These are phyloP conservation scores for Leccinellum albellum DNA, from an alignment of 768 basidiomycete species.

Conservation along the genomic window DNA sequence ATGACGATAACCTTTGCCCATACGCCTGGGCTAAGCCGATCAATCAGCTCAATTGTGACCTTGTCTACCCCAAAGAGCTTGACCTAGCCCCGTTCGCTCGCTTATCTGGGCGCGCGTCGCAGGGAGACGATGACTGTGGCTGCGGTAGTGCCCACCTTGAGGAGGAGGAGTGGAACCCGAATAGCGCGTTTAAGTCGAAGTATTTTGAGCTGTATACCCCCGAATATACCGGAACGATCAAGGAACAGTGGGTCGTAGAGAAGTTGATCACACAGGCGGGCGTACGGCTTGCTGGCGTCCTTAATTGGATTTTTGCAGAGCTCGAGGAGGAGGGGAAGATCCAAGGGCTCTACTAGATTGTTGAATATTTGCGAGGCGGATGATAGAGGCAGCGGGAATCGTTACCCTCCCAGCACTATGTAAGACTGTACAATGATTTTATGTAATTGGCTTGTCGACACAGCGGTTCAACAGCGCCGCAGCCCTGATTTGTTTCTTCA, in stretches of 20 bases:
- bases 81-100: constrained; percentile 32
- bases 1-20: constrained; percentile 67
- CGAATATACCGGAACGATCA: constrained; percentile 69
- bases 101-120: constrained; percentile 30
- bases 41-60: constrained; percentile 75
- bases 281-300: constrained; percentile 73
- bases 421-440: too few relatives aligned
- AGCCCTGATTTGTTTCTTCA: too few relatives aligned
- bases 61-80: constrained; percentile 75
- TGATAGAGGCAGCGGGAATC: too few relatives aligned
- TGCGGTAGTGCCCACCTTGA: not conserved
- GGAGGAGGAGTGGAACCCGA: not conserved
- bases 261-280: constrained; percentile 80
- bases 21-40: constrained; percentile 73
- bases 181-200: not conserved
- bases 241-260: constrained; percentile 69
- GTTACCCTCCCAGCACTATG: too few relatives aligned
- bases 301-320: constrained; percentile 67
- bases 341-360: not conserved
- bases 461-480: too few relatives aligned
- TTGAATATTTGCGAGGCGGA: not conserved
- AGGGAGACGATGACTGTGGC: not conserved
- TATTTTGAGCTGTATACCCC: constrained; percentile 79
- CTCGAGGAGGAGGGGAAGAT: not conserved
- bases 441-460: too few relatives aligned